These are phyloP conservation scores for Phenoliferia sp. DNA, from an alignment of 1,284 basidiomycete species.

Conservation along the genomic window DNA sequence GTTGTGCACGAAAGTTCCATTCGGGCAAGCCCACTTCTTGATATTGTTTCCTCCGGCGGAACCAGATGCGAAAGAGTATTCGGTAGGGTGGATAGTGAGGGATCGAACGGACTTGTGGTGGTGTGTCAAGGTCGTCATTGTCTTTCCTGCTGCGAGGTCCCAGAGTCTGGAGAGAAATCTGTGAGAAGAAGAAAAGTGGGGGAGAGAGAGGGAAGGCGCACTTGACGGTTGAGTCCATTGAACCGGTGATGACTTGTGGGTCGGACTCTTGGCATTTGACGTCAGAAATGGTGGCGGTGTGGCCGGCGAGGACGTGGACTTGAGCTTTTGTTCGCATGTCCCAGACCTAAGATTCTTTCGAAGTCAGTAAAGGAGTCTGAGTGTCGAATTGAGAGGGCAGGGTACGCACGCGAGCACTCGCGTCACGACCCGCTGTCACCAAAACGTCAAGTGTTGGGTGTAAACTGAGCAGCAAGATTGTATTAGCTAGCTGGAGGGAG, in stretches of 20 bases:
- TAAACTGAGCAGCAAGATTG: slow-evolving; percentile 47
- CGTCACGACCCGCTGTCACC: slow-evolving; percentile 90
- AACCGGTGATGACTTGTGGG: slow-evolving; percentile 94
- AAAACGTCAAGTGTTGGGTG: slow-evolving; percentile 95
- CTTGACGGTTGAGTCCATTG: slow-evolving; percentile 95
- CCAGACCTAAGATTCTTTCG: slow-evolving; percentile 56
- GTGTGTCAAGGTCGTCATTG: slow-evolving; percentile 90
- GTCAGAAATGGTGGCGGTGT: slow-evolving; percentile 88
- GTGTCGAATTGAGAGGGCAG: neutral
- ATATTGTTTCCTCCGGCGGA: slow-evolving; percentile 97
- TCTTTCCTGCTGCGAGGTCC: slow-evolving; percentile 98
- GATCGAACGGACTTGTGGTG: slow-evolving; percentile 97
- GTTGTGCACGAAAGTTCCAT: slow-evolving; percentile 91
- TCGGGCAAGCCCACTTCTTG: slow-evolving; percentile 99
- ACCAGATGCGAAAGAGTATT: slow-evolving; percentile 91
- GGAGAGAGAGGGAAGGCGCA: slow-evolving; percentile 42
- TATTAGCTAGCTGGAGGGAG: neutral
- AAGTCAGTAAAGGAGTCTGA: neutral
- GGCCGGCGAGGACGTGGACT: slow-evolving; percentile 87
- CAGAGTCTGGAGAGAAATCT: slow-evolving; percentile 59
- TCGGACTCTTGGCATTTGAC: slow-evolving; percentile 94
- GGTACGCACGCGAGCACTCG: slow-evolving; percentile 68
- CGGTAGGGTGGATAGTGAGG: slow-evolving; percentile 87
- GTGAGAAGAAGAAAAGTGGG: neutral
- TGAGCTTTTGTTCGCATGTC: slow-evolving; percentile 98